Evolutionary conservation across 169 alveolate species (phyloP).

Genomic region (Perkinsus olseni): DNA sequence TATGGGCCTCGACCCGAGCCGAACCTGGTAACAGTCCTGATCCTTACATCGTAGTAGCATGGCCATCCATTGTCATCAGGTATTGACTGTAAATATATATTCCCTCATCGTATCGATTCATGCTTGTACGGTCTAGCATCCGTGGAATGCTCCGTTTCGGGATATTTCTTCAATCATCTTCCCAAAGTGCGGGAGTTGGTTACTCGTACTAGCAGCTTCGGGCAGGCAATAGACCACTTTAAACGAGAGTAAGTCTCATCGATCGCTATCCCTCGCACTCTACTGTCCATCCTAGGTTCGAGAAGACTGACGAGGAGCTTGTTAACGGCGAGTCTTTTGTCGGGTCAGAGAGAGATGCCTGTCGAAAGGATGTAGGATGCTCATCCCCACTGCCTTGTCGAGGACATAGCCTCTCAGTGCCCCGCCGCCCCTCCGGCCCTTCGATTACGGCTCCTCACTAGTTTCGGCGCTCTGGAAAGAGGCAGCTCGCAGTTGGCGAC

Average conservation of each 20-base stretch:
- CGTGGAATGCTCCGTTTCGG: constrained; percentile 34
- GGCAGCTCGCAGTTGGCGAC: background rate
- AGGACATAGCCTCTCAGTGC: background rate
- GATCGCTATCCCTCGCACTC: background rate
- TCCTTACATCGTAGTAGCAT: background rate
- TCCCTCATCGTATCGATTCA: background rate
- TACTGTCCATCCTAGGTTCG: background rate
- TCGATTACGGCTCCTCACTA: background rate
- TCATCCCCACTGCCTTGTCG: background rate
- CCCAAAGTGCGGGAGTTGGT: constrained; percentile 6
- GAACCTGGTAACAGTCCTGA: constrained; percentile 14
- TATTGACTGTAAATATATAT: background rate
- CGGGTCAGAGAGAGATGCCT: background rate
- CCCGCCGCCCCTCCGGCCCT: background rate
- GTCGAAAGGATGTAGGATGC: background rate
- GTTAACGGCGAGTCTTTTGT: background rate
- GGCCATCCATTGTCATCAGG: background rate
- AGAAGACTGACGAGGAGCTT: background rate
- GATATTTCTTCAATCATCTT: constrained; percentile 30
- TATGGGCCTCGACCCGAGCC: constrained; percentile 22
- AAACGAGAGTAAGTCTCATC: background rate
- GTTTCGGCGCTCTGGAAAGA: background rate
- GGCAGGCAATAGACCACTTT: background rate
- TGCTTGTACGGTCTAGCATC: constrained; percentile 23
- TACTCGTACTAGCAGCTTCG: background rate